Evolutionary conservation across 805 yeast species (phyloP).

Genomic region (Zygotorulaspora sp.): DNA sequence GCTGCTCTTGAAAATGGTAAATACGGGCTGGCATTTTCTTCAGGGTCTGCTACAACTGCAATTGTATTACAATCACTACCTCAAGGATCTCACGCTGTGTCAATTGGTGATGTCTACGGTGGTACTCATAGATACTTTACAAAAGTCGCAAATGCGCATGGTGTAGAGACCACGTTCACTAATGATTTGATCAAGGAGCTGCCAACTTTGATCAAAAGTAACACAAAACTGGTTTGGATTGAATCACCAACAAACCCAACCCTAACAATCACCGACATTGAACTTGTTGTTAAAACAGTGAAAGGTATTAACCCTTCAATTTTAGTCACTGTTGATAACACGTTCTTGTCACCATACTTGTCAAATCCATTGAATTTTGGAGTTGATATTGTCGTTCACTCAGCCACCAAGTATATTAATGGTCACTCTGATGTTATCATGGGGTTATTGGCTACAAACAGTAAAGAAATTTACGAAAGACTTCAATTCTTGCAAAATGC

Average conservation of each 20-base stretch:
- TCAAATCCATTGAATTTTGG: constrained; percentile 80
- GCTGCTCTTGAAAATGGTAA: constrained; percentile 76
- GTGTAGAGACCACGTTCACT: constrained; percentile 65
- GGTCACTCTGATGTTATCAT: constrained; percentile 91
- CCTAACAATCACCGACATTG: constrained; percentile 69
- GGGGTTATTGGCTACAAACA: constrained; percentile 75
- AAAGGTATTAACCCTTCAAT: constrained; percentile 49
- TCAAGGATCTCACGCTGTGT: constrained; percentile 66
- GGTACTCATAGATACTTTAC: constrained; percentile 91
- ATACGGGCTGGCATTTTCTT: constrained; percentile 69
- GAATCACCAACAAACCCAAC: constrained; percentile 91
- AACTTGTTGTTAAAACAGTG: constrained; percentile 54
- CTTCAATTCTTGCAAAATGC: constrained; percentile 81
- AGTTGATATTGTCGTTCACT: constrained; percentile 83
- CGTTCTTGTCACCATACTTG: constrained; percentile 81
- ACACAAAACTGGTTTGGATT: constrained; percentile 78
- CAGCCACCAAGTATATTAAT: constrained; percentile 85
- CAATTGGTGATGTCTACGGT: constrained; percentile 85
- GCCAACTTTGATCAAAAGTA: constrained; percentile 48
- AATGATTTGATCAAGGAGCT: constrained; percentile 59
- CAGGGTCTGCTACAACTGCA: constrained; percentile 87
- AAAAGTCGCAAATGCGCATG: constrained; percentile 76
- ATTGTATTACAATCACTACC: constrained; percentile 69
- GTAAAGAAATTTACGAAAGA: constrained; percentile 53
- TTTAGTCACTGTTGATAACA: constrained; percentile 76